Conservation (phyloP, 768 basidiomycete genomes). For the Mycena polygramma region DNA sequence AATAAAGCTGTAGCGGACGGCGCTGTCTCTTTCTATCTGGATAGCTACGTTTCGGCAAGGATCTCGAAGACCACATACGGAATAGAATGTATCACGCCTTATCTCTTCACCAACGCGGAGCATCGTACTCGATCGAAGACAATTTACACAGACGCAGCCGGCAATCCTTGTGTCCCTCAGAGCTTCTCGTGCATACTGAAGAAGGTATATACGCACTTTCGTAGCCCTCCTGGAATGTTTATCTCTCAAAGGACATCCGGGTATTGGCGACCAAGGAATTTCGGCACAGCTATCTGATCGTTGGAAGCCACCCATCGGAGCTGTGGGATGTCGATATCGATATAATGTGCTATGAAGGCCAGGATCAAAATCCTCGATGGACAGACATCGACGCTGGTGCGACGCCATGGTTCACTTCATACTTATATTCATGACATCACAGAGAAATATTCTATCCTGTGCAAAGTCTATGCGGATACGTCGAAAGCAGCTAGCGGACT, state of each 20-base stretch:
- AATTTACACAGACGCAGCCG: conserved; percentile 13
- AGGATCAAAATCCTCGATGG: neutral
- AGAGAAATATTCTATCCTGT: neutral
- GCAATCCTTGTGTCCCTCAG: conserved; percentile 32
- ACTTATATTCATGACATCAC: neutral
- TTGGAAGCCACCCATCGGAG: neutral
- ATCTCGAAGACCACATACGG: conserved; percentile 25
- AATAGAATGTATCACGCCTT: neutral
- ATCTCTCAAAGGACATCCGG: neutral
- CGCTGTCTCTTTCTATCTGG: conserved; percentile 22
- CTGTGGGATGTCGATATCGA: neutral
- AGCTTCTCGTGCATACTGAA: conserved; percentile 43
- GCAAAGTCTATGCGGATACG: neutral
- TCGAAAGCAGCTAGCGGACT: neutral
- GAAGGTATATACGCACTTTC: conserved; percentile 34
- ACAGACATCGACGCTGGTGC: neutral
- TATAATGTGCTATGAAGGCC: neutral
- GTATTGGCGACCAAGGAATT: neutral
- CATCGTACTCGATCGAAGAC: conserved; percentile 24
- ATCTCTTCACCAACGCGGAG: conserved; percentile 31
- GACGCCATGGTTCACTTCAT: neutral
- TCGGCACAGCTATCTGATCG: neutral
- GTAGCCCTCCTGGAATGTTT: neutral
- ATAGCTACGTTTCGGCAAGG: conserved; percentile 24
- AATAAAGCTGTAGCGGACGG: conserved; percentile 33